A percentile compares a stretch with the other conserved stretches of the same genome.
These are phyloP conservation scores for Andrographis paniculata DNA, from an alignment of 305 asterid genomes.

Conservation along the genomic window DNA sequence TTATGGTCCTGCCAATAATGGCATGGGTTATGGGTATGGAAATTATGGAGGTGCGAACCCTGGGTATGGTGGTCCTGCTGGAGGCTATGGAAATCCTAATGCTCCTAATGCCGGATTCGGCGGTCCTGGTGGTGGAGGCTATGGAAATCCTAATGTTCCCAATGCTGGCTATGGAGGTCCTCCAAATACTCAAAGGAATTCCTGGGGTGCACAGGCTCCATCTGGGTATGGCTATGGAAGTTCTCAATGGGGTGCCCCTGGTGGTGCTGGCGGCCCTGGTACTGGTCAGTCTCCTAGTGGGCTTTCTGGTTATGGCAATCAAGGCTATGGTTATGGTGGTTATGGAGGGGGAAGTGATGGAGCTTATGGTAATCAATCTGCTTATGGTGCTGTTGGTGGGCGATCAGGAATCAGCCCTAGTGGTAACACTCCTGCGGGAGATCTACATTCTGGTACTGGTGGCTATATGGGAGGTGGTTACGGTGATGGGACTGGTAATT, in stretches of 20 bases:
- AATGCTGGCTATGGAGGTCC: conserved; percentile 61
- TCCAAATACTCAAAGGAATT: conserved; percentile 51
- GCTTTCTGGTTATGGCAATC: conserved; percentile 63
- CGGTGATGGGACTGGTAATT: conserved; percentile 54
- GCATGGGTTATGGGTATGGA: conserved; percentile 79
- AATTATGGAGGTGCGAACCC: conserved; percentile 49
- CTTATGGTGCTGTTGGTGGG: conserved; percentile 69
- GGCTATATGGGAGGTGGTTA: conserved; percentile 55
- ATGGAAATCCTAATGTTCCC: conserved; percentile 68
- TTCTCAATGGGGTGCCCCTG: conserved; percentile 50
- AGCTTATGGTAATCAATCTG: conserved; percentile 52
- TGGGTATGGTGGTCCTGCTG: conserved; percentile 47
- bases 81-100: conserved; percentile 67
- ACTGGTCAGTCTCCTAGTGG: conserved; percentile 74
- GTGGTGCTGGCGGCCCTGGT: conserved; percentile 39
- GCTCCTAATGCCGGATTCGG: conserved; percentile 62
- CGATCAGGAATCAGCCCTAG: conserved; percentile 62
- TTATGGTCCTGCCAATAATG: conserved; percentile 53
- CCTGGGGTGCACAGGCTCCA: conserved; percentile 65
- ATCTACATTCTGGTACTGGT: conserved; percentile 38
- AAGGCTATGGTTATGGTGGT: conserved; percentile 80
- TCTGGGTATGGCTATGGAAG: conserved; percentile 80
- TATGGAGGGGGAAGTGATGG: conserved; percentile 64
- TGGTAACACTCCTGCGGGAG: conserved; percentile 40
- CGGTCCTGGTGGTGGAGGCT: conserved; percentile 49